Evolutionary conservation across 768 basidiomycete genomes (phyloP), one percentile per base, ranked within the genome.

Genomic region (Auriscalpium microsporum): DNA sequence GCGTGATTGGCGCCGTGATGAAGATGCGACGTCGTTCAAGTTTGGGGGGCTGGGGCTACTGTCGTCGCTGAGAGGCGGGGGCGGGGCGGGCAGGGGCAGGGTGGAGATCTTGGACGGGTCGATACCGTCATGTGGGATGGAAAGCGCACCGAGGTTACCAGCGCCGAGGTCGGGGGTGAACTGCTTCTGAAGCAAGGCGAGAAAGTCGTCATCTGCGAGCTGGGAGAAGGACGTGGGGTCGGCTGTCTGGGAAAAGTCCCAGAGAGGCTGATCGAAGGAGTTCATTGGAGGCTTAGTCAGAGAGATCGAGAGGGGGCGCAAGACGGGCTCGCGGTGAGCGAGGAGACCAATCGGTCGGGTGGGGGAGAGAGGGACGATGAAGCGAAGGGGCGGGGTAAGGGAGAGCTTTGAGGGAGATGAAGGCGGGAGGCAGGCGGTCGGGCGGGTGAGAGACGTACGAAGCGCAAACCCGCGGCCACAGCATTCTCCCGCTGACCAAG

Each of bases 1-100:
- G 13, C 60, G 67, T 49, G 68, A 68, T 48, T 69, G 68, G 16
- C 66, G 62, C 48, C 71, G 62, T 17, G 69, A 71, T 28, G 28
- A 28, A 38, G 66, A 58, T 37, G 63, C 40, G 48, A 71, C 71
- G 42, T 73, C 72, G 36, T 64, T 60, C 21, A 73, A 69, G 61
- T 79, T 80, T 5, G 83, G 79, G 2, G 90, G 87, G 61, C 87
- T 90, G 37, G 89, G 87, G 58, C 84, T 87, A 69, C 84, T 87
- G 62, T 87, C 86, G 62, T 87, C 87, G 58, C 68, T 72, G 0
- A 84, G 84, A 2, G 81, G 78, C 5, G 88, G 82, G 21, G 78
- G 81, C 45, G 79, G 67, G 56, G 73, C 79, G 21, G 79, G 73
- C 7, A 80, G 67, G 3, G 81, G 73, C 53, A 75, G 75, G 10